Conservation (phyloP, 169 alveolate genomes). For the Eimeria acervulina region DNA sequence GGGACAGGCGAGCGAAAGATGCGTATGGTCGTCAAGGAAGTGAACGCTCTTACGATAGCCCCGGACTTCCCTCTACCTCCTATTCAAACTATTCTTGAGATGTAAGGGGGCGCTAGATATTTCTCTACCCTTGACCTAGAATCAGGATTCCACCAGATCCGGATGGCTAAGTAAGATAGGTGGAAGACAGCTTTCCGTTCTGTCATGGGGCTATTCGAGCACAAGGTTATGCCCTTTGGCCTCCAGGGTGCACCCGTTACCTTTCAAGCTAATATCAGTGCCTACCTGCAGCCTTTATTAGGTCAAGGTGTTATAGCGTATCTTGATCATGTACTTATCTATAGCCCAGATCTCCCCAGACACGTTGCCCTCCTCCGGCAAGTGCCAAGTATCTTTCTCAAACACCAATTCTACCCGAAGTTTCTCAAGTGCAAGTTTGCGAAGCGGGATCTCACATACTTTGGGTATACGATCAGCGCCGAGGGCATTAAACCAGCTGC, state of each 20-base stretch:
- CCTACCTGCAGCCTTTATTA: neutral
- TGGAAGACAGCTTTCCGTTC: neutral
- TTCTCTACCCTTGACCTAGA: neutral
- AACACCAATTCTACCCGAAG: neutral
- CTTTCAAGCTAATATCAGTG: neutral
- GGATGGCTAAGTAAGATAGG: too few relatives aligned
- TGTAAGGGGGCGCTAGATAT: neutral
- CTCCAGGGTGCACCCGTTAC: neutral
- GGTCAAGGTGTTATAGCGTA: neutral
- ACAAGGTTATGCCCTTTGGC: neutral
- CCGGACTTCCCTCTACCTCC: neutral
- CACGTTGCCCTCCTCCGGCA: neutral
- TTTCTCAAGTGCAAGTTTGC: constrained; percentile 7
- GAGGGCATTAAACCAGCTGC: too few relatives aligned
- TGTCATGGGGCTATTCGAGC: neutral
- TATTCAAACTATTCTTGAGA: neutral
- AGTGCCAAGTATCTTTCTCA: neutral
- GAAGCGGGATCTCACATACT: neutral
- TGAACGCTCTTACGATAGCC: neutral
- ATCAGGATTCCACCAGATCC: too few relatives aligned
- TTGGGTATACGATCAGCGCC: neutral
- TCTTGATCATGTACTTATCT: neutral
- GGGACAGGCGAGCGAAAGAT: constrained; percentile 6
- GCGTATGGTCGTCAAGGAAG: constrained; percentile 22
- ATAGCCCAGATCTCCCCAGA: neutral